Evolutionary conservation across 495 filamentous ascomycete species (phyloP), one percentile per base, ranked within the genome.

Genomic region (Letharia columbiana): DNA sequence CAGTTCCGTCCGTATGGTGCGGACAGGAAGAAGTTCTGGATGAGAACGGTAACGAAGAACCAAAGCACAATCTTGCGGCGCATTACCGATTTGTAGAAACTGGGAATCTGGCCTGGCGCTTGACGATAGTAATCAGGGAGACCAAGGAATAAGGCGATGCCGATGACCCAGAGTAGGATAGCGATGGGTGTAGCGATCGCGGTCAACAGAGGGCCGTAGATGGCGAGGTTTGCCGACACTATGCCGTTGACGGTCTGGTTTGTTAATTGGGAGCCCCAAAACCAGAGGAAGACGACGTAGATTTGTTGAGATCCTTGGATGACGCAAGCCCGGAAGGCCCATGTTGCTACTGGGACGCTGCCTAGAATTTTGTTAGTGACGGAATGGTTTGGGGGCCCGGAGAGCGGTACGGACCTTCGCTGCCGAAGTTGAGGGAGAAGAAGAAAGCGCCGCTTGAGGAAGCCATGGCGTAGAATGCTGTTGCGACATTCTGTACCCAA

Each of bases 341-440:
- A 89, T 57, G 82, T 79, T 61, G 79, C 84, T 39, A 84, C 78
- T 9, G 86, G 84, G 8, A 84, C 77, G 64, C 83, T 82, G 49
- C 81, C 81, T 76, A 33, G 18, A 57, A 41, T 42, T 13, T 13
- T 52, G 52, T 66, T 58, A 58, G 63, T 60, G 49, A 57, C 0
- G 28, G 40, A 37, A 44, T 28, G 10, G 12, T 1, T 13, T 41
- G 40, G 31, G 8, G 10, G 35, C 5, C 17, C 0, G 45, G 35
- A 28, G 1, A 17, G 13, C 17, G 18, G 37, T 18, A 33, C 65
- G 64, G 35, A 77, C 82, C 84, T 72, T 87, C 83, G 67, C 82
- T 82, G 64, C 85, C 86, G 71, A 89, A 88, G 72, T 89, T 89
- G 60, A 88, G 78, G 9, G 85, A 81, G 73, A 88, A 88, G 73